phyloP scores from a whole-genome alignment of 2,329 filamentous ascomycete species.

The Arachnomyces sp. region DNA sequence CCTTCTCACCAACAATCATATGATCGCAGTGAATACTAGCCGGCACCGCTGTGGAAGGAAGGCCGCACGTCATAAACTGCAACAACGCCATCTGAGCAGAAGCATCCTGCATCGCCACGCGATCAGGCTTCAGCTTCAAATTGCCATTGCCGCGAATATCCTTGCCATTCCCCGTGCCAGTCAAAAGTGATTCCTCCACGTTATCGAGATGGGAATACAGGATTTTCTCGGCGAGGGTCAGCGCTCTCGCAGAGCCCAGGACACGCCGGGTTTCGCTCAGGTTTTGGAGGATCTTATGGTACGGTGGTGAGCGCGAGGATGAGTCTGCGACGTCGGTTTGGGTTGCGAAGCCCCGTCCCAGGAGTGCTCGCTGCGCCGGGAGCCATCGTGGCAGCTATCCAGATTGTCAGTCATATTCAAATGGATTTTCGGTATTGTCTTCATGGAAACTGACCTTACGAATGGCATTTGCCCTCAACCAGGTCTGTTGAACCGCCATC shows the following conservation, averaged over 20 bases:
- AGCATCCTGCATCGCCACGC: constrained; percentile 98
- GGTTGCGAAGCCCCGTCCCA: constrained; percentile 11
- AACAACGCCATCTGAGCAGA: constrained; percentile 96
- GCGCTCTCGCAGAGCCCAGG: constrained; percentile 53
- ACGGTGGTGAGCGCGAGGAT: constrained; percentile 62
- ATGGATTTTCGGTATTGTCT: not conserved
- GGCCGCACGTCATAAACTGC: constrained; percentile 96
- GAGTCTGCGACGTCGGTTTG: not conserved
- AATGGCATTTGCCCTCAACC: not conserved
- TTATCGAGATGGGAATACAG: constrained; percentile 92
- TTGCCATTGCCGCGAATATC: constrained; percentile 82
- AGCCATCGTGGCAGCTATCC: constrained; percentile 7
- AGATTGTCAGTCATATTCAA: not conserved
- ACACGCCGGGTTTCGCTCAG: constrained; percentile 69
- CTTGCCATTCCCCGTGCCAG: constrained; percentile 73
- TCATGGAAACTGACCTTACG: constrained; percentile 1
- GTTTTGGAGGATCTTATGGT: constrained; percentile 70
- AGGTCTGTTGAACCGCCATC: constrained; percentile 4
- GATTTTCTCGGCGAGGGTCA: constrained; percentile 96
- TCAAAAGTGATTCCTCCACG: constrained; percentile 77
- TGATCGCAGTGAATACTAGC: constrained; percentile 99
- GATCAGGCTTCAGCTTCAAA: constrained; percentile 92
- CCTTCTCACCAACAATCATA: constrained; percentile 91
- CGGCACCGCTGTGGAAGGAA: constrained; percentile 82
- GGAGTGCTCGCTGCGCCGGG: constrained; percentile 2